A percentile compares a stretch with the other conserved stretches of the same genome.
Evolutionary conservation across 2,329 filamentous ascomycete species (phyloP).

Genomic region (Neofusicoccum sp.): DNA sequence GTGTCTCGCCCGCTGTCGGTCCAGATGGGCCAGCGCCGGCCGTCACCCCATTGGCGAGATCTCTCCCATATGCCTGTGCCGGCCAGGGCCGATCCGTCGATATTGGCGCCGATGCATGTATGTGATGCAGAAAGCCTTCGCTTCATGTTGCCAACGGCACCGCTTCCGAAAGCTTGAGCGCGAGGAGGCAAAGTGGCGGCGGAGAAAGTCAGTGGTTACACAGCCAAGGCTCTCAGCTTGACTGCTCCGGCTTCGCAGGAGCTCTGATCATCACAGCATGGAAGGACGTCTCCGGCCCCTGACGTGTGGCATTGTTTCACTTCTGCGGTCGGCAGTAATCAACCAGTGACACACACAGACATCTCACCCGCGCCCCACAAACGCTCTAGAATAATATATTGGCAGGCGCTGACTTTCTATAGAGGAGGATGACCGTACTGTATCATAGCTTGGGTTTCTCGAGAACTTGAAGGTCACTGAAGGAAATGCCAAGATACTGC

Average conservation of each 20-base stretch:
- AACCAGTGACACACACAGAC: background rate
- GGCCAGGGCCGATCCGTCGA: background rate
- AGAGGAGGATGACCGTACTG: background rate
- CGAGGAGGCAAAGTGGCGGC: background rate
- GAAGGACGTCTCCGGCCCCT: too few species aligned
- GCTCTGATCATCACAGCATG: background rate
- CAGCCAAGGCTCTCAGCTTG: background rate
- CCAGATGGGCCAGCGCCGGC: background rate
- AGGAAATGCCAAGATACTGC: constrained; percentile 61
- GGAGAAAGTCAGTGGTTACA: background rate
- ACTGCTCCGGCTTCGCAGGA: background rate
- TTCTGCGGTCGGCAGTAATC: background rate
- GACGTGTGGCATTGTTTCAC: background rate
- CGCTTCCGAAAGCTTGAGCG: background rate
- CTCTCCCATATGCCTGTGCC: background rate
- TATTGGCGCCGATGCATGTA: background rate
- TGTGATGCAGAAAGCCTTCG: background rate
- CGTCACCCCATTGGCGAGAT: background rate
- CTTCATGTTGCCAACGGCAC: background rate
- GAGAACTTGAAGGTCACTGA: constrained; percentile 52
- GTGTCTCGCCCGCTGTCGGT: background rate
- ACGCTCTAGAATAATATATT: too few species aligned
- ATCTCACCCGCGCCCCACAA: background rate
- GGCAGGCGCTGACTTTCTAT: too few species aligned
- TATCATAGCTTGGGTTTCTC: constrained; percentile 31